These are phyloP conservation scores for Trichoderma sp. DNA, from an alignment of 2,329 filamentous ascomycete species.

Conservation along the genomic window DNA sequence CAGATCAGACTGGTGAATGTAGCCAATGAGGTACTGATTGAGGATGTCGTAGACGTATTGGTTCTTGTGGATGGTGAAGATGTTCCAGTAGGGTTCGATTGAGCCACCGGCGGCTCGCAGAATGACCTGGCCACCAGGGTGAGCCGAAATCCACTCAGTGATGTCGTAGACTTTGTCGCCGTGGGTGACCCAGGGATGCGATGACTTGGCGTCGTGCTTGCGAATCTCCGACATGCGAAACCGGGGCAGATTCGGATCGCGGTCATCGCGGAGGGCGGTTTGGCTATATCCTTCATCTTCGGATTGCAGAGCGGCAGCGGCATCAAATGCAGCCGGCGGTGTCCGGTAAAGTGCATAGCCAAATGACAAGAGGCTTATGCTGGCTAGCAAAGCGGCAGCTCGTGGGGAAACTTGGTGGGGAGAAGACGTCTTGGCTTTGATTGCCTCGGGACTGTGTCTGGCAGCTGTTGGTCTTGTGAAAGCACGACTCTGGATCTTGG, in stretches of 20 bases:
- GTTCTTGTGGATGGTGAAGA: slow-evolving; percentile 67
- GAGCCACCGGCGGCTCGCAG: slow-evolving; percentile 62
- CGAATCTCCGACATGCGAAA: slow-evolving; percentile 52
- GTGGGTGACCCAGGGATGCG: slow-evolving; percentile 62
- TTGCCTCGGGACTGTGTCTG: not conserved
- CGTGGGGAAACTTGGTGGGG: not conserved
- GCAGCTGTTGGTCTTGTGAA: slow-evolving; percentile 9
- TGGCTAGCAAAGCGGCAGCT: slow-evolving; percentile 11
- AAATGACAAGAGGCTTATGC: slow-evolving; percentile 13
- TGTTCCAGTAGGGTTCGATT: slow-evolving; percentile 68
- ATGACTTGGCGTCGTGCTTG: slow-evolving; percentile 51
- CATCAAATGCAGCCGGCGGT: slow-evolving; percentile 12
- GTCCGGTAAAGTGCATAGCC: slow-evolving; percentile 10
- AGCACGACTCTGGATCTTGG: not conserved
- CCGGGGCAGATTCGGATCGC: slow-evolving; percentile 45
- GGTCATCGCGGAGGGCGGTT: not conserved
- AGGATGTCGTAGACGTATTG: slow-evolving; percentile 64
- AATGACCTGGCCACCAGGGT: slow-evolving; percentile 68
- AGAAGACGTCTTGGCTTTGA: not conserved
- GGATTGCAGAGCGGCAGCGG: slow-evolving; percentile 1
- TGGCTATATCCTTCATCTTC: not conserved
- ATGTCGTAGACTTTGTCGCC: slow-evolving; percentile 68
- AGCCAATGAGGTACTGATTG: slow-evolving; percentile 62
- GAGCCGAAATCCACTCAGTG: slow-evolving; percentile 63
- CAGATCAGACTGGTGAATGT: slow-evolving; percentile 58